Evolutionary conservation across 2,329 filamentous ascomycete genomes (phyloP).

Genomic region (Tolypocladium cylindrosporum): DNA sequence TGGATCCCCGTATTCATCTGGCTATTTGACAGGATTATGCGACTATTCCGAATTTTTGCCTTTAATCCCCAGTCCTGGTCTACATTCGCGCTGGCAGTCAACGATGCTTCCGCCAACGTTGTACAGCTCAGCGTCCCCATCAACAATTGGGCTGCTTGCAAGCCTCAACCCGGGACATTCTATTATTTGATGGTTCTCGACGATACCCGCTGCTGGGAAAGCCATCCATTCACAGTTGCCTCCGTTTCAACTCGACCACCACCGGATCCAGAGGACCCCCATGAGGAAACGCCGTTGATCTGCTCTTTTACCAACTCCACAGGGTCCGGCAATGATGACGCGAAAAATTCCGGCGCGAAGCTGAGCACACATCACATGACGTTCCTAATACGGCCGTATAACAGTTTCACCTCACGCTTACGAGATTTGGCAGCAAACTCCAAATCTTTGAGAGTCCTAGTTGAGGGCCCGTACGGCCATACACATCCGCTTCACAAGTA

Average conservation of each 20-base stretch:
- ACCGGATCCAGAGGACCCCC: slow-evolving; percentile 14
- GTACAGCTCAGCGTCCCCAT: slow-evolving; percentile 29
- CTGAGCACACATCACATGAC: slow-evolving; percentile 16
- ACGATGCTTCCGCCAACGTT: slow-evolving; percentile 28
- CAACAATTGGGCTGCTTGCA: slow-evolving; percentile 18
- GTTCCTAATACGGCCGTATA: slow-evolving; percentile 34
- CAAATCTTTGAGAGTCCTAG: slow-evolving; percentile 21
- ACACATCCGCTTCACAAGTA: slow-evolving; percentile 27
- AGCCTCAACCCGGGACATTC: slow-evolving; percentile 28
- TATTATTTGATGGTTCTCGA: slow-evolving; percentile 35
- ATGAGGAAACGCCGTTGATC: slow-evolving; percentile 7
- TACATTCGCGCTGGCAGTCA: slow-evolving; percentile 22
- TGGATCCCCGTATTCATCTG: slow-evolving; percentile 40
- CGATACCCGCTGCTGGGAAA: slow-evolving; percentile 33
- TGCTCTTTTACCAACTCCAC: background rate
- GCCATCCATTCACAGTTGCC: slow-evolving; percentile 39
- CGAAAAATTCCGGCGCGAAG: background rate
- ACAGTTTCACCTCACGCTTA: slow-evolving; percentile 31
- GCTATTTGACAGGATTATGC: slow-evolving; percentile 36
- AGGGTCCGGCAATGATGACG: background rate
- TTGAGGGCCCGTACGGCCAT: slow-evolving; percentile 36
- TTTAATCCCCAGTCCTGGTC: slow-evolving; percentile 29
- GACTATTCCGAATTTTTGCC: slow-evolving; percentile 28
- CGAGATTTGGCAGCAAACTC: slow-evolving; percentile 15
- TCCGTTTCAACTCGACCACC: slow-evolving; percentile 11